A percentile compares a stretch with the other conserved stretches of the same genome.
phyloP scores from a whole-genome alignment of 441 rosid species.

The Eutrema salsugineum region DNA sequence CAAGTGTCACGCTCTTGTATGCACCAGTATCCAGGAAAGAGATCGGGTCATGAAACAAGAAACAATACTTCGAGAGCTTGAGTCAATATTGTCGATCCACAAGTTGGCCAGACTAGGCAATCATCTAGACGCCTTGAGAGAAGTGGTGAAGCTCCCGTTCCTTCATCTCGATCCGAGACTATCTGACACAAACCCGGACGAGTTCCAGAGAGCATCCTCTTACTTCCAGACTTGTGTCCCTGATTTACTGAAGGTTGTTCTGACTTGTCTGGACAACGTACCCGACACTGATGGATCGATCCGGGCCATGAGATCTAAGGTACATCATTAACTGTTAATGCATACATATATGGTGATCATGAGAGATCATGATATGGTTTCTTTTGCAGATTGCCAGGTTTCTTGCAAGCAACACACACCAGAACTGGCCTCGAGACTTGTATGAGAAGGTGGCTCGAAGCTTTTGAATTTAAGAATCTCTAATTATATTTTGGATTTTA shows the following conservation, averaged over 20 bases:
- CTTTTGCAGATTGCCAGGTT: constrained; percentile 67
- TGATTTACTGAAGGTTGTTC: constrained; percentile 64
- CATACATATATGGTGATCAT: background rate
- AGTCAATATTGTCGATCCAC: constrained; percentile 74
- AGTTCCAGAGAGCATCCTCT: constrained; percentile 64
- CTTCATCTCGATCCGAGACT: constrained; percentile 82
- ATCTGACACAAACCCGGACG: constrained; percentile 43
- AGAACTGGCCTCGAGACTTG: constrained; percentile 86
- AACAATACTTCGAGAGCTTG: constrained; percentile 85
- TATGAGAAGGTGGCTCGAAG: constrained; percentile 71
- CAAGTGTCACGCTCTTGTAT: background rate
- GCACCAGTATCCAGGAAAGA: constrained; percentile 69
- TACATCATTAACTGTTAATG: constrained; percentile 15
- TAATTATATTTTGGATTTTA: background rate
- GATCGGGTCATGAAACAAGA: constrained; percentile 72
- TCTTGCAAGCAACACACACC: constrained; percentile 69
- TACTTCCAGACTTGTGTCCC: constrained; percentile 80
- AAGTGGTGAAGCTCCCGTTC: constrained; percentile 72
- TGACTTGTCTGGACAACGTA: constrained; percentile 76
- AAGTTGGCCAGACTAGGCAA: constrained; percentile 57
- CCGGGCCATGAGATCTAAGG: constrained; percentile 85
- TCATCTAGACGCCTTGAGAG: constrained; percentile 74
- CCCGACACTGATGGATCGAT: constrained; percentile 83
- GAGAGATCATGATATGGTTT: background rate
- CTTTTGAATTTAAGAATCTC: constrained; percentile 42